Conservation (phyloP, 257 asterid species). For the Jacaranda mimosifolia region DNA sequence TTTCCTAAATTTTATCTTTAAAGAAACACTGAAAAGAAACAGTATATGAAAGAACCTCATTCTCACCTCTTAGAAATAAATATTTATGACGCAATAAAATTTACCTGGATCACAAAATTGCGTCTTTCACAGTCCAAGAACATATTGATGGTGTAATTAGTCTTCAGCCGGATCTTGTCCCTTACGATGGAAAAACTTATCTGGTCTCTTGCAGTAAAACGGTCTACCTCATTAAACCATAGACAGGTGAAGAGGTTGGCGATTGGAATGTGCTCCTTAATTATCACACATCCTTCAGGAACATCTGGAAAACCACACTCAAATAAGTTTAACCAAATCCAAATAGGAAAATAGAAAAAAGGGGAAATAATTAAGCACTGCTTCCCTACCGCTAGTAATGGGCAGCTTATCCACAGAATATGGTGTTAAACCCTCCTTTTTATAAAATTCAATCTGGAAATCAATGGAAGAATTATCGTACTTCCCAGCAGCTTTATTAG, state of each 20-base stretch:
- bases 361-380: background rate
- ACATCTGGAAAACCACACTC: conserved; percentile 57
- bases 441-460: conserved; percentile 78
- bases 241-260: conserved; percentile 82
- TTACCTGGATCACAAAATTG: conserved; percentile 84
- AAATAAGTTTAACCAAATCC: background rate
- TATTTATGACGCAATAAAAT: background rate
- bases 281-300: conserved; percentile 84
- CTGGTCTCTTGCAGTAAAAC: conserved; percentile 83
- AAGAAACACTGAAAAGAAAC: background rate
- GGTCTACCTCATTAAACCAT: conserved; percentile 85
- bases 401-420: conserved; percentile 68
- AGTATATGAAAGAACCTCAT: background rate
- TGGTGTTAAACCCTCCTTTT: conserved; percentile 74
- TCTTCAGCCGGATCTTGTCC: conserved; percentile 69
- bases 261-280: conserved; percentile 76
- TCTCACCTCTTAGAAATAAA: background rate
- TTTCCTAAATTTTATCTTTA: background rate
- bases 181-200: conserved; percentile 81
- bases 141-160: conserved; percentile 75
- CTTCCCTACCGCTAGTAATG: conserved; percentile 65
- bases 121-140: conserved; percentile 81
- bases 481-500: conserved; percentile 81
- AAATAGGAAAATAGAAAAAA: background rate
- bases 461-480: conserved; percentile 78